phyloP scores from a whole-genome alignment of 495 filamentous ascomycete genomes.

The Pyrenopolyporus hunteri region DNA sequence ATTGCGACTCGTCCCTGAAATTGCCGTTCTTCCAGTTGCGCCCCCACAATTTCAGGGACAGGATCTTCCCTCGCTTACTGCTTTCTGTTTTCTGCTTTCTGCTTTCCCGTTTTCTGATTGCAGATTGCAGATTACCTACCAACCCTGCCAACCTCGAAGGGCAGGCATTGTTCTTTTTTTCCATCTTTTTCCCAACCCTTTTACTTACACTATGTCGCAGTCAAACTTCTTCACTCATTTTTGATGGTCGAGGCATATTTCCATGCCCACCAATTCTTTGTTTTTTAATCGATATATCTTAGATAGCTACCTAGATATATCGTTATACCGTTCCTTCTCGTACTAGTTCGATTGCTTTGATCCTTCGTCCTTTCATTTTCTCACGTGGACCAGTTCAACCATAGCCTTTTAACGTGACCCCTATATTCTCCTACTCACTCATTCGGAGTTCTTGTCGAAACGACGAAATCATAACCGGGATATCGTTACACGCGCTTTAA shows the following conservation, averaged over 20 bases:
- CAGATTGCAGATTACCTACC: conserved; percentile 5
- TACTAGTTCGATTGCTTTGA: conserved; percentile 19
- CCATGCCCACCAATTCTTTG: conserved; percentile 25
- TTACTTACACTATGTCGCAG: neutral
- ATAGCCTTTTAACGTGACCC: conserved; percentile 3
- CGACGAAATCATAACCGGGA: conserved; percentile 10
- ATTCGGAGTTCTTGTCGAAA: conserved; percentile 8
- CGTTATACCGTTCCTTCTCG: conserved; percentile 27
- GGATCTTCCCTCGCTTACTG: conserved; percentile 8
- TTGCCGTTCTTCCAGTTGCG: conserved; percentile 31
- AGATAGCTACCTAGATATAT: conserved; percentile 12
- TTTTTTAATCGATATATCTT: conserved; percentile 2
- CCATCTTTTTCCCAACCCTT: conserved; percentile 1
- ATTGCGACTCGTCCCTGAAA: conserved; percentile 35
- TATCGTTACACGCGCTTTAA: conserved; percentile 6
- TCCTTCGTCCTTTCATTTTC: conserved; percentile 30
- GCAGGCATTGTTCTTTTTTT: neutral
- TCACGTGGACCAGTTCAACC: neutral
- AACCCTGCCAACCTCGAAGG: too few species aligned
- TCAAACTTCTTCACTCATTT: neutral
- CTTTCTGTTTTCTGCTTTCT: too few species aligned
- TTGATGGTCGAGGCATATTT: conserved; percentile 19
- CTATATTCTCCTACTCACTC: conserved; percentile 5
- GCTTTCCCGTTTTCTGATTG: too few species aligned
- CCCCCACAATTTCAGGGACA: conserved; percentile 28